A percentile compares a stretch with the other conserved stretches of the same genome.
Conservation (phyloP, 73 alveolate genomes). For the Tetrahymena malaccensis region DNA sequence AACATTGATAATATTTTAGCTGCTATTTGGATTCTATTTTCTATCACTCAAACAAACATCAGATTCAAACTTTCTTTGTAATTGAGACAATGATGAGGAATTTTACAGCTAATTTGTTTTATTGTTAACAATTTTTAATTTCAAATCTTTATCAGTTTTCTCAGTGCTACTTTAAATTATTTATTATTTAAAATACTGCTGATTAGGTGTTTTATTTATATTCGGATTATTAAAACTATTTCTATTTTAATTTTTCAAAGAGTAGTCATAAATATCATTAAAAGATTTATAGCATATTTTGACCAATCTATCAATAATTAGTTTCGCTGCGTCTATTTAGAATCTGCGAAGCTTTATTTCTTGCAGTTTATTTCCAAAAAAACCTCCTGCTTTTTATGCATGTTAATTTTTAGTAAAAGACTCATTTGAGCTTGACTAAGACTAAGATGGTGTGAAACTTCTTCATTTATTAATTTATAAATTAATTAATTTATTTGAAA, state of each 20-base stretch:
- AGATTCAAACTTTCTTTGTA: not conserved
- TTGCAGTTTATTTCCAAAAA: not conserved
- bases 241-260: not conserved
- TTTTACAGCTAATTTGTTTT: not conserved
- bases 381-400: not conserved
- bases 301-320: not conserved
- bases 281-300: not conserved
- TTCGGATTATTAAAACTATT: not conserved
- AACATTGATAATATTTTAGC: not conserved
- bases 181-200: not conserved
- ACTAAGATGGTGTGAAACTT: not conserved
- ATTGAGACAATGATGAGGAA: not conserved
- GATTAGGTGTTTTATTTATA: not conserved
- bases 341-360: not conserved
- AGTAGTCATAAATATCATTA: not conserved
- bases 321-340: not conserved
- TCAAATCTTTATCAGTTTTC: not conserved
- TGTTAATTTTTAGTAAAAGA: not conserved
- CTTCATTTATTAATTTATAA: not conserved
- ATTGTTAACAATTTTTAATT: not conserved
- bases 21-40: not conserved
- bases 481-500: too few relatives aligned
- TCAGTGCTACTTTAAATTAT: not conserved
- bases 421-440: not conserved
- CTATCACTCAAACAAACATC: not conserved